These are phyloP conservation scores for Kodamaea kakaduensis DNA, from an alignment of 805 yeast genomes.

Conservation along the genomic window DNA sequence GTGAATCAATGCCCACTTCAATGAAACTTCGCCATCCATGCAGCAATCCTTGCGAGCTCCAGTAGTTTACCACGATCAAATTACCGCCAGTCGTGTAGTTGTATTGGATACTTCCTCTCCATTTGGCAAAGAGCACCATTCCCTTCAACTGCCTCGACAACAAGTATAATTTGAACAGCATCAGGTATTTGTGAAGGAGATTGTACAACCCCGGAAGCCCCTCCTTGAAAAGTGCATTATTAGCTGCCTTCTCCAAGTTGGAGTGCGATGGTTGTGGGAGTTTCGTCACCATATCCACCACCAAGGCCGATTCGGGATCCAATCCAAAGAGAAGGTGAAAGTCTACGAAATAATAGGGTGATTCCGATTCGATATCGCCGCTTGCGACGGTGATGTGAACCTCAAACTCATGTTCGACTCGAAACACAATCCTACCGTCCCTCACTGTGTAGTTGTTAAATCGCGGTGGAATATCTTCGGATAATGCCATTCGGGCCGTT, in stretches of 20 bases:
- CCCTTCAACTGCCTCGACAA: constrained; percentile 55
- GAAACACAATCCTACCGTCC: constrained; percentile 73
- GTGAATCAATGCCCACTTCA: constrained; percentile 55
- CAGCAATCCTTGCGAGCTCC: constrained; percentile 46
- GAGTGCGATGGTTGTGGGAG: constrained; percentile 30
- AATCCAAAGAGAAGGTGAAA: constrained; percentile 60
- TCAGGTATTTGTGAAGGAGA: constrained; percentile 54
- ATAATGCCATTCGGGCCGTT: constrained; percentile 69
- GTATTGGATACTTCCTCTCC: constrained; percentile 61
- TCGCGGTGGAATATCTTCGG: constrained; percentile 55
- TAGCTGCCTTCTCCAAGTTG: constrained; percentile 53
- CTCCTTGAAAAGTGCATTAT: constrained; percentile 43
- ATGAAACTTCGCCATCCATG: constrained; percentile 50
- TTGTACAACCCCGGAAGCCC: constrained; percentile 54
- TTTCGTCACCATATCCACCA: constrained; percentile 20
- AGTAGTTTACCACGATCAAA: constrained; percentile 56
- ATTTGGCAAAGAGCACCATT: constrained; percentile 41
- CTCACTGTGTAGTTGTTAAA: constrained; percentile 58
- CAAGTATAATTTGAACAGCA: constrained; percentile 59
- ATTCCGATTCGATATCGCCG: constrained; percentile 49
- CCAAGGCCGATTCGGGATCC: constrained; percentile 31
- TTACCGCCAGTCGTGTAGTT: constrained; percentile 48
- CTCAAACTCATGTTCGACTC: constrained; percentile 61
- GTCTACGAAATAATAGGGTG: constrained; percentile 76
- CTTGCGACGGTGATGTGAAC: constrained; percentile 67